Evolutionary conservation across 108 stramenopile species (phyloP), one percentile per base, ranked within the genome.

Genomic region (Skeletonema grethae): DNA sequence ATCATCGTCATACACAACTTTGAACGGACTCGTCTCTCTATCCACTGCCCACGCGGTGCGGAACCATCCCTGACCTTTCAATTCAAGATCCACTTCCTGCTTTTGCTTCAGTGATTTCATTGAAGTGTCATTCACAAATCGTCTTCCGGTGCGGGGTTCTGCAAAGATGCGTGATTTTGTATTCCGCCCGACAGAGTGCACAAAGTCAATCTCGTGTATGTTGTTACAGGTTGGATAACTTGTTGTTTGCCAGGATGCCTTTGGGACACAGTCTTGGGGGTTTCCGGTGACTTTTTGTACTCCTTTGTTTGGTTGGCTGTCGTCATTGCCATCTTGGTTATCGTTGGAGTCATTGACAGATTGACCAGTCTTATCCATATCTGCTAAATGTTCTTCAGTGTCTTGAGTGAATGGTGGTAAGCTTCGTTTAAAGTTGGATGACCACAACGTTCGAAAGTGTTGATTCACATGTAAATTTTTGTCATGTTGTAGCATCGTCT

Each of bases 211-310:
- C 50, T 53, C 50, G 2, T 53, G 50, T 1, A 53, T 53, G 22
- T 24, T 53, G 50, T 53, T 53, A 24, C 50, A 53, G 22, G 50
- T 53, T 22, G 50, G 50, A 53, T 53, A 53, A 22, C 50, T 53
- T 53, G 20, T 53, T 10, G 50, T 53, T 53, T 53, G 50, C 50
- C 50, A 53, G 8, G 20, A 8, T 53, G 50, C 50, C 50, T 53
- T 53, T 0, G 50, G 50, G 9, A 53, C 50, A 53, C 50, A 53
- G 18, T 53, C 50, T 7, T 53, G 22, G 8, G 18, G 5, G 7
- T 53, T 24, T 1, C 50, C 50, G 18, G 22, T 53, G 7, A 53
- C 20, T 53, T 53, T 53, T 53, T 8, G 50, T 22, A 22, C 50
- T 22, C 13, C 41, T 5, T 43, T 43, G 38, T 39, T 39, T 39